Conservation (phyloP, 495 filamentous ascomycete genomes). For the Thermothielavioides terrestris region DNA sequence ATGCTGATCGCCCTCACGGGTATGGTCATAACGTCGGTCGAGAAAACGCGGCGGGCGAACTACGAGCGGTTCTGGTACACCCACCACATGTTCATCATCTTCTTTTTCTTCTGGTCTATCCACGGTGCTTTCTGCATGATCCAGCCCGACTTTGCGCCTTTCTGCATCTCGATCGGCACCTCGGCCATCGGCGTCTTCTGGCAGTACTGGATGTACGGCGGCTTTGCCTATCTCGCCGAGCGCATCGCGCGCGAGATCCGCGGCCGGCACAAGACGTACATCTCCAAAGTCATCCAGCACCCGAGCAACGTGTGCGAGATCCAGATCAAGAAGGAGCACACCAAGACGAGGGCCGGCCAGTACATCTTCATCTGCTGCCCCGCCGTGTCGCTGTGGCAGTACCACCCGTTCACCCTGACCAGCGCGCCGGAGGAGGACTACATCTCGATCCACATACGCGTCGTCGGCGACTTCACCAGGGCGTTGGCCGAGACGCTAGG, state of each 20-base stretch:
- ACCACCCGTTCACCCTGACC: conserved; percentile 71
- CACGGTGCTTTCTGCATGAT: conserved; percentile 79
- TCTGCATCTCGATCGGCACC: conserved; percentile 51
- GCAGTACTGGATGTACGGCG: conserved; percentile 73
- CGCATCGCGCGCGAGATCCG: conserved; percentile 60
- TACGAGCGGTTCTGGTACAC: conserved; percentile 78
- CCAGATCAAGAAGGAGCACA: conserved; percentile 76
- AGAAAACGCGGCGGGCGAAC: conserved; percentile 59
- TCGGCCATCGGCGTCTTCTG: conserved; percentile 65
- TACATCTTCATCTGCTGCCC: conserved; percentile 79
- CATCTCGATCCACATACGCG: conserved; percentile 70
- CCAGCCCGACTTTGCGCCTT: conserved; percentile 62
- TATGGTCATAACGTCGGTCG: conserved; percentile 60
- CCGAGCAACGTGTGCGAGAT: conserved; percentile 77
- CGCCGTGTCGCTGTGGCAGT: conserved; percentile 70
- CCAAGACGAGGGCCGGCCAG: conserved; percentile 68
- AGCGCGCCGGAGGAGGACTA: conserved; percentile 76
- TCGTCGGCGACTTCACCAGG: conserved; percentile 61
- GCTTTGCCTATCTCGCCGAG: conserved; percentile 62
- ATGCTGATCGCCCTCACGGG: conserved; percentile 62
- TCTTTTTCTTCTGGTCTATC: conserved; percentile 76
- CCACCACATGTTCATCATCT: conserved; percentile 68
- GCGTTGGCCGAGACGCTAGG: conserved; percentile 55
- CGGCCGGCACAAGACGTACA: conserved; percentile 65
- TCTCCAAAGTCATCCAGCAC: conserved; percentile 77